Evolutionary conservation across 2,329 filamentous ascomycete species (phyloP), one percentile per base, ranked within the genome.

Genomic region (Diaporthe vexans): DNA sequence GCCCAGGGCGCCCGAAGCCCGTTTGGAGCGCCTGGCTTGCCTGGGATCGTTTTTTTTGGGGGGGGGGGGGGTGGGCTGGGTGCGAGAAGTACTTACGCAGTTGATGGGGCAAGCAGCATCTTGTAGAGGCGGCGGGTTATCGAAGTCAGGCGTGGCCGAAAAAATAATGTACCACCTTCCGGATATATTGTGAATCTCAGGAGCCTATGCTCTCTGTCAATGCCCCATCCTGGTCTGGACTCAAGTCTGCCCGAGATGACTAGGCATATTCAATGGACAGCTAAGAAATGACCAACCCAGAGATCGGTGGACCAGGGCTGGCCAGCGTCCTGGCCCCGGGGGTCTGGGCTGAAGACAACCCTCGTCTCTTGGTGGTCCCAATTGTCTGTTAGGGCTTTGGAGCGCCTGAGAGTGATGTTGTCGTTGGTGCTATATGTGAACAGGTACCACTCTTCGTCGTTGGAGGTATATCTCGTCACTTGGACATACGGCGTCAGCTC

Each of bases 381-480:
- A 67, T 85, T 83, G 76, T 82, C 83, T 40, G 83, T 85, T 43
- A 85, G 78, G 29, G 78, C 78, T 63, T 76, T 80, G 52, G 82
- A 84, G 21, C 83, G 79, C 71, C 78, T 81, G 56, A 85, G 78
- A 1, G 83, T 85, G 72, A 85, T 81, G 73, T 85, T 85, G 73
- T 79, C 76, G 69, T 83, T 82, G 13, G 83, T 84, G 10, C 81
- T 79, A 59, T 84, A 85, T 0, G 84, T 85, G 77, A 85, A 83
- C 52, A 85, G 77, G 73, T 85, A 85, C 81, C 82, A 84, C 26
- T 80, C 79, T n/a, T 81, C 79, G 51, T 80, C 81, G 56, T 77
- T 75, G n/a, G 72, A 52, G 11, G 77, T 79, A 67, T 84, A 83
- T 46, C 76, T 80, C 1, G 82, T 81, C 78, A 85, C 84, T 65